These are phyloP conservation scores for Epichloe bromicola DNA, from an alignment of 2,329 filamentous ascomycete species.

Conservation along the genomic window DNA sequence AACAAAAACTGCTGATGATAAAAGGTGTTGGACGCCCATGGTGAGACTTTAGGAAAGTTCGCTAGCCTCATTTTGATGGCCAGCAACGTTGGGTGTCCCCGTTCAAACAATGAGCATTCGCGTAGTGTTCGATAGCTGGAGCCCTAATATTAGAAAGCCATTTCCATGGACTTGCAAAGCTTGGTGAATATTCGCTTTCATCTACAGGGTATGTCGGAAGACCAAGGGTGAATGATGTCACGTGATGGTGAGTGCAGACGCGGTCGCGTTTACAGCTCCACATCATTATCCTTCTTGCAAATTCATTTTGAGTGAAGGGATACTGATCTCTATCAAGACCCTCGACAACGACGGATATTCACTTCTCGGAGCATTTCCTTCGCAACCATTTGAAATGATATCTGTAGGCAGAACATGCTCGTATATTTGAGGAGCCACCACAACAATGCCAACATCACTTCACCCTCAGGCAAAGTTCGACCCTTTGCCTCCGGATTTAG, in stretches of 20 bases:
- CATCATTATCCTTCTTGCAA: neutral
- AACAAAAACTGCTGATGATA: neutral
- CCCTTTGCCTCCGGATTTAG: constrained; percentile 74
- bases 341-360: neutral
- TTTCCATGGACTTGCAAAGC: too few relatives aligned
- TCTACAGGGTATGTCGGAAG: too few relatives aligned
- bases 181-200: neutral
- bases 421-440: neutral
- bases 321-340: neutral
- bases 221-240: neutral
- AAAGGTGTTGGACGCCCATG: neutral
- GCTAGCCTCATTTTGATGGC: constrained; percentile 1
- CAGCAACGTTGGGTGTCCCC: too few relatives aligned
- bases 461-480: constrained; percentile 84
- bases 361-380: too few relatives aligned
- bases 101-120: too few relatives aligned
- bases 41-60: neutral
- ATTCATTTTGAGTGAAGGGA: neutral
- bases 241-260: neutral
- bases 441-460: constrained; percentile 57
- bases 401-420: neutral
- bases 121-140: too few relatives aligned
- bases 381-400: neutral
- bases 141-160: too few relatives aligned
- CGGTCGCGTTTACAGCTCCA: neutral